phyloP scores from a whole-genome alignment of 306 rosid species.

The Acacia acuminata region DNA sequence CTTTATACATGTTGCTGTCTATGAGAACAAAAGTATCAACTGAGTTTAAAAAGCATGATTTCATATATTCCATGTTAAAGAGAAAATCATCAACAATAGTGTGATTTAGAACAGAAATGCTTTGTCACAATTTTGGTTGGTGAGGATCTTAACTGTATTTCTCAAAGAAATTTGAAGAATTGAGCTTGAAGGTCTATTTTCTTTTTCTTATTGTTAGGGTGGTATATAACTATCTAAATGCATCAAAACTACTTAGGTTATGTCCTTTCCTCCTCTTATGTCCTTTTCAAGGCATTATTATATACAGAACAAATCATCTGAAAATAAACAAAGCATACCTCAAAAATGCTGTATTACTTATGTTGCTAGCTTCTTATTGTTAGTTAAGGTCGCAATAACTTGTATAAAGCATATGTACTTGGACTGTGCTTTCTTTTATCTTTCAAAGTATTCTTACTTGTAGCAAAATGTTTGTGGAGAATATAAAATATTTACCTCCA shows the following conservation, averaged over 20 bases:
- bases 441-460: not conserved
- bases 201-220: not conserved
- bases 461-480: too few relatives aligned
- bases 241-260: not conserved
- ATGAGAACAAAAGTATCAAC: not conserved
- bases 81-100: constrained; percentile 3
- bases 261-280: not conserved
- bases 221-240: not conserved
- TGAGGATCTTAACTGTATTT: too few relatives aligned
- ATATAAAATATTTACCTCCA: constrained; percentile 68
- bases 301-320: not conserved
- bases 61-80: constrained; percentile 16
- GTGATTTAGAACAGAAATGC: not conserved
- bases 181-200: not conserved
- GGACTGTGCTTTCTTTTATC: not conserved
- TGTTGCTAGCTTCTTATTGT: constrained; percentile 39
- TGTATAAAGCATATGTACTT: not conserved
- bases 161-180: not conserved
- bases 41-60: constrained; percentile 14
- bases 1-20: not conserved
- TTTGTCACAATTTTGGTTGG: not conserved
- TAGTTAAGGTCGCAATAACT: not conserved
- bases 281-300: not conserved
- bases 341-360: constrained; percentile 56
- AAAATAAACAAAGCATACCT: constrained; percentile 34